A percentile compares a stretch with the other conserved stretches of the same genome.
Conservation (phyloP, 2,329 filamentous ascomycete genomes). For the Pseudocercospora fuligena region DNA sequence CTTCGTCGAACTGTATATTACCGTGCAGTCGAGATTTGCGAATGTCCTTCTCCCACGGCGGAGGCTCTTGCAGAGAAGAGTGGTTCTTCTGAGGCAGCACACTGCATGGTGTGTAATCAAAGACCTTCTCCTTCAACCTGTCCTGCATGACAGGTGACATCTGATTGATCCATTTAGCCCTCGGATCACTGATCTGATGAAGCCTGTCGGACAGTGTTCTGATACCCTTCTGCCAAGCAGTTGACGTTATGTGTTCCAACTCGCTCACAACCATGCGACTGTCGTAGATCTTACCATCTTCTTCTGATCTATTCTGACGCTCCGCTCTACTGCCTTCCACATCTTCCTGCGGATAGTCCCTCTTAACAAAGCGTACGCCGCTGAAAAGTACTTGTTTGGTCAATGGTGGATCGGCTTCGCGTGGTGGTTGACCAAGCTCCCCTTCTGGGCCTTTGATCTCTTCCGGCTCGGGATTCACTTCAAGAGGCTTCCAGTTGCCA, state of each 20-base stretch:
- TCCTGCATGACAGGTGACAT: not conserved
- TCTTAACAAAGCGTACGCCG: not conserved
- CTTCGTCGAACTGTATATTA: conserved; percentile 37
- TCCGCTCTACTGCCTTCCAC: not conserved
- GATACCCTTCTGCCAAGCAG: conserved; percentile 10
- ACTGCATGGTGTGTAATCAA: conserved; percentile 15
- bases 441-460: not conserved
- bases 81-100: conserved; percentile 3
- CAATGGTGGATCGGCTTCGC: not conserved
- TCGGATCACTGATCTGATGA: not conserved
- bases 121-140: not conserved
- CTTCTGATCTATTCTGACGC: not conserved
- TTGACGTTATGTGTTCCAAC: not conserved
- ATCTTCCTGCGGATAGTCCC: not conserved
- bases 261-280: not conserved
- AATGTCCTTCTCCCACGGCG: not conserved
- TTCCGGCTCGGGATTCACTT: not conserved
- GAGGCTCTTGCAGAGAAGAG: not conserved
- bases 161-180: not conserved
- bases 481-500: conserved; percentile 10
- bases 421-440: not conserved
- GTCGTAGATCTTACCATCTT: not conserved
- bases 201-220: not conserved
- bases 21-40: conserved; percentile 16
- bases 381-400: not conserved